Percentiles rank a stretch among this genome's conserved stretches.
Conservation (phyloP, 2,329 filamentous ascomycete genomes). For the Talaromyces pinophilus region DNA sequence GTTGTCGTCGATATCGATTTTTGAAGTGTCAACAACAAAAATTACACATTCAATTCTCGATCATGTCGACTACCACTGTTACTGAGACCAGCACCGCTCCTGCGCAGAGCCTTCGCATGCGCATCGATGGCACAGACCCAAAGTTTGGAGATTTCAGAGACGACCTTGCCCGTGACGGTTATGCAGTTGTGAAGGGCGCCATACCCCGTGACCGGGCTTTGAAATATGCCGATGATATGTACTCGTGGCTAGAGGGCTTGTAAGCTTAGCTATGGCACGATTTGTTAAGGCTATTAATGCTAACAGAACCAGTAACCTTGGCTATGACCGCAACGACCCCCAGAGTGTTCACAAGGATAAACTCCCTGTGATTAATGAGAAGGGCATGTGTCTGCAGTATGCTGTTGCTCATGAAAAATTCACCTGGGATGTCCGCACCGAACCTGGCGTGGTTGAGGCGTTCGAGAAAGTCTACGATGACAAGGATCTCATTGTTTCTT, state of each 20-base stretch:
- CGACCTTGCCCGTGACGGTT: constrained; percentile 40
- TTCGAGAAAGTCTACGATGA: constrained; percentile 44
- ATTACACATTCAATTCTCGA: neutral
- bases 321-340: neutral
- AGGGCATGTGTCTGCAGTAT: constrained; percentile 27
- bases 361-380: constrained; percentile 48
- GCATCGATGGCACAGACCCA: neutral
- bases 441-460: constrained; percentile 41
- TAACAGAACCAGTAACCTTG: neutral
- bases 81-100: neutral
- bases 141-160: constrained; percentile 43
- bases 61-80: neutral
- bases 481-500: constrained; percentile 26
- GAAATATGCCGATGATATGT: neutral
- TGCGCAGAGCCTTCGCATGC: neutral
- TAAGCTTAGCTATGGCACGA: neutral
- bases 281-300: neutral
- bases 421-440: constrained; percentile 38
- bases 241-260: neutral
- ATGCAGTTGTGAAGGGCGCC: neutral
- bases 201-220: neutral
- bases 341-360: constrained; percentile 39
- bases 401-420: constrained; percentile 8
- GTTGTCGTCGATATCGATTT: neutral
- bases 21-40: neutral